Base-by-base conservation (phyloP, 306 rosid genomes). In the Senna siamea region DNA sequence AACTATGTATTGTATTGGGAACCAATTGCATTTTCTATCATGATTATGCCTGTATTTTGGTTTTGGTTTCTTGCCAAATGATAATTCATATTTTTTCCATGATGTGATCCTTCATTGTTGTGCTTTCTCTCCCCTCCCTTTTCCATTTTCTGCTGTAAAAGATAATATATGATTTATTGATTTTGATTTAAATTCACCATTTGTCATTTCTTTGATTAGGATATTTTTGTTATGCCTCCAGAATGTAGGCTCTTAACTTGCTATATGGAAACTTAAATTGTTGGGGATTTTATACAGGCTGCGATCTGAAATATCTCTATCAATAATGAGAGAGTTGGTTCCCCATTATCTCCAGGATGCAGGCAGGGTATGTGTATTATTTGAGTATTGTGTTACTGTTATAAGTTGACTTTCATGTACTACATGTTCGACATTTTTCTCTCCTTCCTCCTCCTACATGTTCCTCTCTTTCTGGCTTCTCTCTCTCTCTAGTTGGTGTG, bases 281-380 rank as follows among this genome's bases (percentile, higher is more conserved):
- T 70, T 66, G 48, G 83, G 74, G 75, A 26, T 76, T 82, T 65
- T 73, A 7, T 79, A 56, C 86, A 94, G 99, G 93, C 80, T 86
- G 83, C 95, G 99, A 64, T 89, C 97, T 20, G 99, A 92, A 87
- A 92, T 94, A 65, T 89, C 89, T 67, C 83, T 94, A 61, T 96
- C 99, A 17, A 85, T 94, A 68, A 89, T 92, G 95, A 94, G 79
- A 83, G 99, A 94, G 87, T 78, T 94, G 83, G 86, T 94, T 81
- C 96, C 99, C 34, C 97, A 92, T 80, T 94, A 94, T 82, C 97
- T 94, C 63, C 99, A 94, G 86, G 99, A 94, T 86, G 70, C 82
- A 37, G 92, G 89, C 78, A 86, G 91, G 93, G 99, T 94, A 82
- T 76, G 92, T 76, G 88, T 74, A 23, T 35, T 19, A 69, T 55